Evolutionary conservation across 441 rosid genomes (phyloP), one percentile per base, ranked within the genome.

Genomic region (Syzygium malaccense): DNA sequence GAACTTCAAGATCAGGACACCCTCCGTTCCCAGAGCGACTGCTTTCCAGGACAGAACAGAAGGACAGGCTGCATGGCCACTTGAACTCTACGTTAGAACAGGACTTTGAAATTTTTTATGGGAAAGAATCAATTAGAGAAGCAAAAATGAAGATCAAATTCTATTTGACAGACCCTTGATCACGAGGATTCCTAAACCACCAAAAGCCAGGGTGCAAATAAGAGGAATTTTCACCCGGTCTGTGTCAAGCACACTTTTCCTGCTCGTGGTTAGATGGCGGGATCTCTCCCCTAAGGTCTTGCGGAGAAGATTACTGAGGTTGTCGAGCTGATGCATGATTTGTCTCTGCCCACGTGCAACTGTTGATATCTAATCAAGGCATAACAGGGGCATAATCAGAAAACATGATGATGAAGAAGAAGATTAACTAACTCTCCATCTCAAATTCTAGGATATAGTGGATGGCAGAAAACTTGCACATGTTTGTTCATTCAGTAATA

Each of bases 341-440:
- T 96, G 99, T 51, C 98, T 95, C 86, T 98, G 99, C 87, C 96
- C 96, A 56, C 95, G 91, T 26, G 92, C 87, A 14, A 98, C 91
- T 8, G 90, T 89, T 14, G 96, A 94, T 90, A 96, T 90, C 99
- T 95, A 93, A 87, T 89, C 90, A 45, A 88, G 45, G 83, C 19
- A 86, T 17, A 37, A 49, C 78, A 60, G 32, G n/a, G 84, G 86
- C 84, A 32, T 26, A 66, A 57, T 86, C 80, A 88, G 90, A 85
- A 87, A 55, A 62, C 83, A 57, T 26, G 55, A 78, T 56, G 41
- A 85, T 85, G 58, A 85, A n/a, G 55, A 84, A 53, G 58, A 71
- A 37, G n/a, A 71, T 37, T 41, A 37, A 25, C 49, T 25, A 20
- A 71, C 51, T 71, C n/a, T 71, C 51, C 83, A 23, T 71, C 83